Evolutionary conservation across 2,329 filamentous ascomycete genomes (phyloP), one percentile per base, ranked within the genome.

Genomic region (Metarhizium anisopliae): DNA sequence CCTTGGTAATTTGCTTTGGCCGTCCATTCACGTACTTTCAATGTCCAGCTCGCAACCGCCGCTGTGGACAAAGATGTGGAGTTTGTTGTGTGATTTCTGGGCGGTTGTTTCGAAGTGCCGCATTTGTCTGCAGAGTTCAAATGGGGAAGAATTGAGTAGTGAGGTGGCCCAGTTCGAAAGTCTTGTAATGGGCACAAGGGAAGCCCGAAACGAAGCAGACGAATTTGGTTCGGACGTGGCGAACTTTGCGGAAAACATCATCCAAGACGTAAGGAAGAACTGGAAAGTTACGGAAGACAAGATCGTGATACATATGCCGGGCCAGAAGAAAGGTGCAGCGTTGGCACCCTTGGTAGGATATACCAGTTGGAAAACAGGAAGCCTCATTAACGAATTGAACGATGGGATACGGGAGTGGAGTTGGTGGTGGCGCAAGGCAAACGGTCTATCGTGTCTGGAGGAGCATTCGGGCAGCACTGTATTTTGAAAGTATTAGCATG

Each of bases 181-280:
- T 4, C 58, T 72, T 6, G 61, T 67, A 18, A 59, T 58, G 1
- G 64, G 61, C 13, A 50, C 64, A 32, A 54, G 54, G 49, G 57
- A 52, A 40, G 29, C 47, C 18, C 47, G 53, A 29, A n/a, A 47
- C 13, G 53, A 32, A 6, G 11, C 45, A 6, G 11, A 29, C 11
- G 43, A 53, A 51, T 54, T 58, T 36, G 57, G 70, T 36, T 56
- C 68, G 2, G 66, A 74, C 30, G 63, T 75, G 8, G 62, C 66
- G 35, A 69, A 59, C 47, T 80, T 81, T 55, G 65, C 67, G 6
- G 67, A 69, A 16, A 71, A 71, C 51, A 76, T 81, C 42, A 55
- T 71, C 5, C 67, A 70, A 8, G 77, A 81, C 47, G 71, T 80
- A 11, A 64, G 66, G 4, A 70, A 68, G 49, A 76, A 73, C 47